Evolutionary conservation across 805 yeast genomes (phyloP), one percentile per base, ranked within the genome.

Genomic region (Lipomyces mesembrius): DNA sequence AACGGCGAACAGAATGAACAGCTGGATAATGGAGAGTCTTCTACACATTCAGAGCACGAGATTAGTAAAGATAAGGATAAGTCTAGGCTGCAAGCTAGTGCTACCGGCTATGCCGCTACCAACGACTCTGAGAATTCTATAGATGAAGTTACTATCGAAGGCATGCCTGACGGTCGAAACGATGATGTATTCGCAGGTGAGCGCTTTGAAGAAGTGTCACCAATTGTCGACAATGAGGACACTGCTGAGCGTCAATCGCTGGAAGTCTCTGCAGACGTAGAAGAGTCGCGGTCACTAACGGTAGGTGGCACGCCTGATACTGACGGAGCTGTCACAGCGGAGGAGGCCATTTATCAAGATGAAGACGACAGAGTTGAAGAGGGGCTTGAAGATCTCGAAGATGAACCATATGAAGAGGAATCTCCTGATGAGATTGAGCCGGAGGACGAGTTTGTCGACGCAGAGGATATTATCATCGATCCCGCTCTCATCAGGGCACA

Each of bases 391-490:
- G 56, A 35, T 55, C 8, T 27, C 8, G 60, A 57, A 32, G 53
- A 53, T 14, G 59, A 22, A 14, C 49, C 14, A 5, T 55, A 53
- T 17, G 58, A 22, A 49, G 62, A 32, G 14, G 34, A 25, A 9
- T 22, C 17, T 49, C 20, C 55, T 8, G 61, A 39, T 29, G 49
- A 43, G n/a, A 43, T 34, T 8, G n/a, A 20, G 11, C 43, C 32
- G 9, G 46, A 32, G 22, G 49, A n/a, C 62, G 62, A 52, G 17
- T 52, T 52, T 52, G 55, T 52, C 9, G 55, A 52, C 35, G 55
- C 55, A 29, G 34, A 52, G 20, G 55, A 52, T 14, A 14, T 52
- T 0, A 25, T 52, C n/a, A 52, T 52, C 9, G 55, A 52, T 52
- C 55, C 55, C n/a, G 29, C 34, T 12, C 55, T 52, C n/a, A 11